Percentiles rank a stretch among this genome's conserved stretches.
Conservation (phyloP, 176 grass and related monocot genomes). For the Raddia guianensis region DNA sequence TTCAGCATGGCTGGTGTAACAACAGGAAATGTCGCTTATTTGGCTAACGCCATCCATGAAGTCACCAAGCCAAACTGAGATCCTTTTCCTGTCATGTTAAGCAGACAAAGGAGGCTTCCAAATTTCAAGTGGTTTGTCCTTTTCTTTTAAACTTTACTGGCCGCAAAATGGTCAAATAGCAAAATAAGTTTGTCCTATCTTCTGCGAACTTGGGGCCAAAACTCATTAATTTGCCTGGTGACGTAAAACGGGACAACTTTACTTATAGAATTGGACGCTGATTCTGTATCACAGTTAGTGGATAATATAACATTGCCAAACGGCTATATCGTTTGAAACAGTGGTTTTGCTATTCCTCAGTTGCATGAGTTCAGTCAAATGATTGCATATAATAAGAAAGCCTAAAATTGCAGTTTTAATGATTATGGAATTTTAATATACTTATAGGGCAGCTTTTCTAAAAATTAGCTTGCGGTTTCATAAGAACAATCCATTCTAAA, state of each 20-base stretch:
- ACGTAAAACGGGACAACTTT: background rate
- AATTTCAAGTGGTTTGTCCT: background rate
- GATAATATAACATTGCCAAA: background rate
- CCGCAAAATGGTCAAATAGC: background rate
- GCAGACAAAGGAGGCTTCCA: background rate
- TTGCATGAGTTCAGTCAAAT: too few relatives aligned
- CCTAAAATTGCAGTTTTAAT: too few relatives aligned
- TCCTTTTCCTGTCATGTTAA: background rate
- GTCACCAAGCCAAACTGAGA: conserved; percentile 63
- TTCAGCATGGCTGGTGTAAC: conserved; percentile 89
- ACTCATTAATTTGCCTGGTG: background rate
- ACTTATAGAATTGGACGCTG: background rate
- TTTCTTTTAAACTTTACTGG: background rate
- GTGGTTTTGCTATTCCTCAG: too few relatives aligned
- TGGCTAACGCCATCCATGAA: conserved; percentile 86
- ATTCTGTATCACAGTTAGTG: background rate
- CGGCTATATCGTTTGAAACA: too few relatives aligned
- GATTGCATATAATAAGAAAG: too few relatives aligned
- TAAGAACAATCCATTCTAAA: too few relatives aligned
- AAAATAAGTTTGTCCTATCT: conserved; percentile 26
- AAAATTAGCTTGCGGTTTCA: background rate
- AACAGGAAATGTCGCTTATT: conserved; percentile 63
- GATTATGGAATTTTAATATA: too few relatives aligned
- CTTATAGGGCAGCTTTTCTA: too few relatives aligned
- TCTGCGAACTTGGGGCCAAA: background rate